Evolutionary conservation across 192 early-diverging fungal genomes (phyloP).

Genomic region (Backusella circina): DNA sequence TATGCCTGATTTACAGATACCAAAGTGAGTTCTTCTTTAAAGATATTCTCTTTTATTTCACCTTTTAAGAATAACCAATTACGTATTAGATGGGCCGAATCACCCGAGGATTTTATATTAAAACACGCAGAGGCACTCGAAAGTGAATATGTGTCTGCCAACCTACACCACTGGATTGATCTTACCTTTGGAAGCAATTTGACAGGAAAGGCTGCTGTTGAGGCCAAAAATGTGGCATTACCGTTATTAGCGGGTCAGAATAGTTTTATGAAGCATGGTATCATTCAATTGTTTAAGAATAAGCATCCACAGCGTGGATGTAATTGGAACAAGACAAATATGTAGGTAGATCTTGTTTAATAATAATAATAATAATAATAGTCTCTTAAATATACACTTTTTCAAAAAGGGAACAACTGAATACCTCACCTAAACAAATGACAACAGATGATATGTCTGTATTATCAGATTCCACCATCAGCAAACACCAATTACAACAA

Average conservation of each 20-base stretch:
- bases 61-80: neutral
- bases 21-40: constrained; percentile 21
- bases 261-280: constrained; percentile 67
- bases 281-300: constrained; percentile 79
- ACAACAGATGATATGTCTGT: neutral
- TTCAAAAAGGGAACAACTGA: neutral
- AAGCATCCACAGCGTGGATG: constrained; percentile 68
- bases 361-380: too few relatives aligned
- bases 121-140: constrained; percentile 77
- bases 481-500: neutral
- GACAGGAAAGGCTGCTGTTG: constrained; percentile 66
- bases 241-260: constrained; percentile 78
- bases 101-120: constrained; percentile 77
- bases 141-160: constrained; percentile 69
- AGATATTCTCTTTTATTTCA: neutral
- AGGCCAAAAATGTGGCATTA: constrained; percentile 74
- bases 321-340: constrained; percentile 43
- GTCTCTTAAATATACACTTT: neutral
- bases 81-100: constrained; percentile 59
- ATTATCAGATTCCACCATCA: neutral
- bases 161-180: constrained; percentile 87
- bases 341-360: too few relatives aligned
- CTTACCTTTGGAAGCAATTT: constrained; percentile 87
- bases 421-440: neutral
- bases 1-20: constrained; percentile 56